These are phyloP conservation scores for Pichia sp. DNA, from an alignment of 1,139 yeast genomes.

Conservation along the genomic window DNA sequence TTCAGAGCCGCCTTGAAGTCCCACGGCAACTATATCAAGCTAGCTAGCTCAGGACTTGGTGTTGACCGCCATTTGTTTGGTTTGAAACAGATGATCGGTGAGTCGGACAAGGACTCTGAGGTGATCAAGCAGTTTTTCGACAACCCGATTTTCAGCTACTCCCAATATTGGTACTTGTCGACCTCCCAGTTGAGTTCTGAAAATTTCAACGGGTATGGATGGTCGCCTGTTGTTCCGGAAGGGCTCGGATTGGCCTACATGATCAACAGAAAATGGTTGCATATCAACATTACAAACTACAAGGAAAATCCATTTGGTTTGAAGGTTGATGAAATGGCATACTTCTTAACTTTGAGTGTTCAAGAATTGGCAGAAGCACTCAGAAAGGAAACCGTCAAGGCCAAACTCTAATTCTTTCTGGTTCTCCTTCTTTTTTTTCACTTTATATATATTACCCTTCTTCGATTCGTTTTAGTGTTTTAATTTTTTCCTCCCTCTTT, in stretches of 20 bases:
- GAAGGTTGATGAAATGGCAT: constrained; percentile 61
- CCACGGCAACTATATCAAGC: constrained; percentile 69
- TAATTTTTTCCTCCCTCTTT: too few species aligned
- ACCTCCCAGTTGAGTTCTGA: constrained; percentile 92
- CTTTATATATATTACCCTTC: not conserved
- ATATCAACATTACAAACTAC: constrained; percentile 80
- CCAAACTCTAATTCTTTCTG: constrained; percentile 19
- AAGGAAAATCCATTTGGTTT: constrained; percentile 56
- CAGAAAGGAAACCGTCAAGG: constrained; percentile 21
- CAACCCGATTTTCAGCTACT: constrained; percentile 73
- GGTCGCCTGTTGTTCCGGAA: constrained; percentile 91
- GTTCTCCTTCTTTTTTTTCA: not conserved
- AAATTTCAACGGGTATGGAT: constrained; percentile 89
- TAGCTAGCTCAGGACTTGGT: constrained; percentile 84
- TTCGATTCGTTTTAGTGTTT: too few species aligned
- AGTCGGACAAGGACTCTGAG: constrained; percentile 42
- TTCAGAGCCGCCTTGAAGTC: constrained; percentile 71
- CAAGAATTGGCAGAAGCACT: constrained; percentile 74
- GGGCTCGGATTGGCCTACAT: constrained; percentile 95
- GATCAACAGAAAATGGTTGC: constrained; percentile 81
- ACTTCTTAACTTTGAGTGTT: constrained; percentile 73
- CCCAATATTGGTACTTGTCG: constrained; percentile 81
- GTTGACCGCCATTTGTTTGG: constrained; percentile 95
- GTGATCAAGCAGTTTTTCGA: constrained; percentile 64
- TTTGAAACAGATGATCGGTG: constrained; percentile 58